A percentile compares a stretch with the other conserved stretches of the same genome.
These are phyloP conservation scores for Syzygium malaccense DNA, from an alignment of 441 rosid species.

Conservation along the genomic window DNA sequence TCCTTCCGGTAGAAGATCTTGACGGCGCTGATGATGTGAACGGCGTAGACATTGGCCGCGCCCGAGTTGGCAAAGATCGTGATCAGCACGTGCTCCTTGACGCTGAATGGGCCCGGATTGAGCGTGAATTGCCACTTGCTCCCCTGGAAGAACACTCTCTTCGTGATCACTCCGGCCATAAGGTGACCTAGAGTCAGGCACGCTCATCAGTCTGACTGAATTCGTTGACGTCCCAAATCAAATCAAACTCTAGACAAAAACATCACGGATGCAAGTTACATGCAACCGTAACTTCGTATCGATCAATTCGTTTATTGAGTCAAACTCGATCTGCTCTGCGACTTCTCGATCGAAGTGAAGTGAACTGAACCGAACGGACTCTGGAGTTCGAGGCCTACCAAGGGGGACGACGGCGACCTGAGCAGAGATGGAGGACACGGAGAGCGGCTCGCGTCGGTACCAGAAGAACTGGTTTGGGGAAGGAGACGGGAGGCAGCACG, in stretches of 20 bases:
- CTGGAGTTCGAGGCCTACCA: not conserved
- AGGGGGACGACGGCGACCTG: slow-evolving; percentile 2
- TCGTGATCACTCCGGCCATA: slow-evolving; percentile 19
- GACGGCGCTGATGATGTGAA: slow-evolving; percentile 25
- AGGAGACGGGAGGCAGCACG: slow-evolving; percentile 32
- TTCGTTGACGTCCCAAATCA: rapidly evolving
- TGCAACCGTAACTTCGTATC: not conserved
- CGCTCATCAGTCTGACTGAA: not conserved
- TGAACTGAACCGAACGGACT: rapidly evolving
- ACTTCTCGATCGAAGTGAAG: not conserved
- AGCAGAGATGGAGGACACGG: slow-evolving; percentile 3
- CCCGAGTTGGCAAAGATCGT: slow-evolving; percentile 40
- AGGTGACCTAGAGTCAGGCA: slow-evolving; percentile 17
- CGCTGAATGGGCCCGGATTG: slow-evolving; percentile 31
- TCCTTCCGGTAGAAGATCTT: slow-evolving; percentile 25
- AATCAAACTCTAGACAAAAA: not conserved
- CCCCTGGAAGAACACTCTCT: slow-evolving; percentile 21
- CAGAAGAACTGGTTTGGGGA: slow-evolving; percentile 40
- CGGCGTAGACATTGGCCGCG: slow-evolving; percentile 26
- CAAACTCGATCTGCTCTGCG: not conserved
- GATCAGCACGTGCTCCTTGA: slow-evolving; percentile 38
- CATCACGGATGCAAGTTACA: too few species aligned
- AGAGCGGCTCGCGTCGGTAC: slow-evolving; percentile 40
- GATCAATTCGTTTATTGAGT: not conserved
- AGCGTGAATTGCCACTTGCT: slow-evolving; percentile 23